Evolutionary conservation across 164 flowering plant species (phyloP), one percentile per base, ranked within the genome.

Genomic region (Chimonanthus praecox): DNA sequence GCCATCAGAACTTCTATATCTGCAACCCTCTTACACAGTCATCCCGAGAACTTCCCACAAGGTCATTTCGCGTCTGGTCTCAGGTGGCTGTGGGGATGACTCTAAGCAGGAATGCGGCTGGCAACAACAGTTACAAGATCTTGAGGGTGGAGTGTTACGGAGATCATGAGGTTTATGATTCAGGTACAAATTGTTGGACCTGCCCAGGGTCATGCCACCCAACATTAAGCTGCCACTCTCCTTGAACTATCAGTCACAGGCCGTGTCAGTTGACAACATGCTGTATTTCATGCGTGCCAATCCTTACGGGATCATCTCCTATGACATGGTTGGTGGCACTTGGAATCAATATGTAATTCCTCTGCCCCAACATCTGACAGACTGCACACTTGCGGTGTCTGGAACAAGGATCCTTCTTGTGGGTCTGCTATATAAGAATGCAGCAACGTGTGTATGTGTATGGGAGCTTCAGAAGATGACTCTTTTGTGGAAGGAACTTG

Each of bases 401-500:
- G 85, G 83, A 51, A 96, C 94, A 11, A 82, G 84, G 76, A 79
- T 95, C 78, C 82, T 92, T 89, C 94, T 95, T 0, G 98, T 91
- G 78, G 98, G 99, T 69, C 74, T 95, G 84, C 87, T 91, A 77
- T 87, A 89, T 0, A 95, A 90, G 82, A 91, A 91, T 76, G 99
- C 98, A 0, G 99, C 96, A 77, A 95, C 97, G 1, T 93, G 99
- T 69, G 97, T 93, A 21, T 95, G 92, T 86, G 84, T 95, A 33
- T 33, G 33, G 33, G 33, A 33, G 33, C 33, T 33, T 0, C 33
- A 33, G 33, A 33, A 33, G 33, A 80, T 95, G 21, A 90, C 89
- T 44, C 94, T 92, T 74, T 87, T 92, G 86, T 95, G 99, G 99
- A 95, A 92, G 96, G 99, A 95, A 98, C 98, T 93, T 86, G 99